Percentiles rank a stretch among this genome's conserved stretches.
Conservation (phyloP, 2,329 filamentous ascomycete species). For the Beauveria sp. region DNA sequence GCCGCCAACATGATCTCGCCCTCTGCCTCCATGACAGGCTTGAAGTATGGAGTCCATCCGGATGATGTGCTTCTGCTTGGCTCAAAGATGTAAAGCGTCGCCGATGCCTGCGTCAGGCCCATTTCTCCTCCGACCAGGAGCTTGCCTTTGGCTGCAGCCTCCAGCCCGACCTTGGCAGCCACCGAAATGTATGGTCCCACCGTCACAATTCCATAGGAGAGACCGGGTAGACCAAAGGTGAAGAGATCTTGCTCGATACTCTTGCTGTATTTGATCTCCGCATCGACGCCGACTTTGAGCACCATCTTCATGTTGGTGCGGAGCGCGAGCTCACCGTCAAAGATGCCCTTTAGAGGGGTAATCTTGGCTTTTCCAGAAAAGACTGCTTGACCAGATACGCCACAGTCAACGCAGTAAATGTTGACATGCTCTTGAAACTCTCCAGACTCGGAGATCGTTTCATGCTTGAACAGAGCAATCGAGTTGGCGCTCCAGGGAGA, state of each 20-base stretch:
- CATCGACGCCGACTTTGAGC: constrained; percentile 25
- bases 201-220: constrained; percentile 20
- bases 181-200: constrained; percentile 20
- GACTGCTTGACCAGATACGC: constrained; percentile 20
- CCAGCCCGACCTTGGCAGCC: constrained; percentile 17
- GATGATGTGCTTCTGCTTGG: constrained; percentile 13
- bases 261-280: constrained; percentile 17
- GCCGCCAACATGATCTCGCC: constrained; percentile 21
- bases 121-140: constrained; percentile 24
- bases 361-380: constrained; percentile 21
- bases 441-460: background rate
- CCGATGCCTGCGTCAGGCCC: constrained; percentile 19
- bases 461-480: constrained; percentile 3
- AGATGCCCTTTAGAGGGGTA: constrained; percentile 19
- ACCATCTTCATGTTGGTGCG: constrained; percentile 18
- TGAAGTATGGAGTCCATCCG: constrained; percentile 22
- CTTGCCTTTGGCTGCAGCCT: constrained; percentile 18
- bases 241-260: constrained; percentile 18
- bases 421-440: constrained; percentile 18
- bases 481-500: constrained; percentile 23
- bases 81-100: constrained; percentile 19
- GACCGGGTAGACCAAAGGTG: constrained; percentile 18
- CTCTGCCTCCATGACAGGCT: constrained; percentile 21
- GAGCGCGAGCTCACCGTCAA: constrained; percentile 19
- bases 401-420: constrained; percentile 25